phyloP scores from a whole-genome alignment of 2,329 filamentous ascomycete genomes.

The Akanthomyces muscarius region DNA sequence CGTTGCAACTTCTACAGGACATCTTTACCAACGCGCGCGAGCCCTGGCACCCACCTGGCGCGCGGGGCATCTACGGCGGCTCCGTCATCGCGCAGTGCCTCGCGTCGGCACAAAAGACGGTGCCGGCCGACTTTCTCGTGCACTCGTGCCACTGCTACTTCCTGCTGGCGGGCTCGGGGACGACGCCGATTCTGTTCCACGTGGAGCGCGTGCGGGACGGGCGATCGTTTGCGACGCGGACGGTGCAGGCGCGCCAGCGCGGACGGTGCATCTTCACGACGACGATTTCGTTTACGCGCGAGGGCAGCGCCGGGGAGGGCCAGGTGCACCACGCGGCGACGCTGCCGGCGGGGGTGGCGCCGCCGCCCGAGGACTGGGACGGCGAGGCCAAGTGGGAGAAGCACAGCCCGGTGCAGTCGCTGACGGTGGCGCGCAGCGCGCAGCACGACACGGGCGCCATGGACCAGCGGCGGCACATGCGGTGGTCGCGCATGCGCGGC shows the following conservation, averaged over 20 bases:
- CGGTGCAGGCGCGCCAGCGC: conserved; percentile 89
- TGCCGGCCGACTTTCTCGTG: conserved; percentile 72
- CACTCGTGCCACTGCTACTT: conserved; percentile 99
- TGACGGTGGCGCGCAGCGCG: conserved; percentile 27
- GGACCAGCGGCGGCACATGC: conserved; percentile 61
- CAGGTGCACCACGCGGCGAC: conserved; percentile 62
- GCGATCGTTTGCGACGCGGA: conserved; percentile 82
- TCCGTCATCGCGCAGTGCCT: conserved; percentile 91
- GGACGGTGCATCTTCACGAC: conserved; percentile 93
- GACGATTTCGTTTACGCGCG: conserved; percentile 80
- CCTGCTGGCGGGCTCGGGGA: conserved; percentile 79
- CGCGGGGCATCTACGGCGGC: conserved; percentile 89
- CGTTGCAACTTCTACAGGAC: conserved; percentile 51
- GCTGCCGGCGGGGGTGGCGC: conserved; percentile 46
- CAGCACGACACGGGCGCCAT: conserved; percentile 42
- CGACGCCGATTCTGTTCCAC: conserved; percentile 87
- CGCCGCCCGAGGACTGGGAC: conserved; percentile 37
- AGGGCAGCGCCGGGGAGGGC: conserved; percentile 49
- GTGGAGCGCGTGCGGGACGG: conserved; percentile 92
- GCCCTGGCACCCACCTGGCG: conserved; percentile 87
- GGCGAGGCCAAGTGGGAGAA: conserved; percentile 47
- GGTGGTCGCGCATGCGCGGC: conserved; percentile 74
- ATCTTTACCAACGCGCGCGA: conserved; percentile 93
- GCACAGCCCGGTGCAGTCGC: conserved; percentile 47
- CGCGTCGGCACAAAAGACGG: conserved; percentile 81